Evolutionary conservation across 2,329 filamentous ascomycete genomes (phyloP).

Genomic region (Pseudogymnoascus sp.): DNA sequence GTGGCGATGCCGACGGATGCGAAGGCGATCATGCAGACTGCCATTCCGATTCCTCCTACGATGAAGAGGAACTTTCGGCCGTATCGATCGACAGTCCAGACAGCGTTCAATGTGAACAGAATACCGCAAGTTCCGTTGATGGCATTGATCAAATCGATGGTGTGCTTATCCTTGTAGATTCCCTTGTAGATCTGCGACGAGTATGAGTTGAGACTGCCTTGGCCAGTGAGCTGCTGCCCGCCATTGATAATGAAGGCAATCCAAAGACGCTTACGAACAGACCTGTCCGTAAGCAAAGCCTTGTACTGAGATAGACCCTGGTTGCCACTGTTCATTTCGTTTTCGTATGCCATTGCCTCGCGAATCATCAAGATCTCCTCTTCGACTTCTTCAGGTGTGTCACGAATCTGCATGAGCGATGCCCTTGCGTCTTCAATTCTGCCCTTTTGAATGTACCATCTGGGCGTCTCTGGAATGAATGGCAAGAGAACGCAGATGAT

Average conservation of each 20-base stretch:
- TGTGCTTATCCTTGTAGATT: slow-evolving; percentile 52
- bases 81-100: slow-evolving; percentile 67
- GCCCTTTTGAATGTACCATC: slow-evolving; percentile 60
- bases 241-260: slow-evolving; percentile 63
- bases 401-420: slow-evolving; percentile 54
- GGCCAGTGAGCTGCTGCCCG: slow-evolving; percentile 66
- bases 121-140: slow-evolving; percentile 69
- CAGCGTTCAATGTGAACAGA: slow-evolving; percentile 65
- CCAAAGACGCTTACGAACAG: slow-evolving; percentile 58
- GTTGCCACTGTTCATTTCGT: slow-evolving; percentile 56
- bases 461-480: slow-evolving; percentile 63
- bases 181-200: slow-evolving; percentile 69
- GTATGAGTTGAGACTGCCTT: slow-evolving; percentile 68
- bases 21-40: slow-evolving; percentile 63
- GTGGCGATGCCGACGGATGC: slow-evolving; percentile 52
- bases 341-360: slow-evolving; percentile 65
- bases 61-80: slow-evolving; percentile 66
- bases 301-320: slow-evolving; percentile 66
- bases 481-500: slow-evolving; percentile 57
- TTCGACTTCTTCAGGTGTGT: slow-evolving; percentile 59
- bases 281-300: slow-evolving; percentile 58
- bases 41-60: slow-evolving; percentile 62
- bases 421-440: slow-evolving; percentile 53
- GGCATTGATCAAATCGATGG: slow-evolving; percentile 67
- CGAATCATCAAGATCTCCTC: slow-evolving; percentile 59